phyloP scores from a whole-genome alignment of 129 eudicot species.

The Pulicaria dysenterica region DNA sequence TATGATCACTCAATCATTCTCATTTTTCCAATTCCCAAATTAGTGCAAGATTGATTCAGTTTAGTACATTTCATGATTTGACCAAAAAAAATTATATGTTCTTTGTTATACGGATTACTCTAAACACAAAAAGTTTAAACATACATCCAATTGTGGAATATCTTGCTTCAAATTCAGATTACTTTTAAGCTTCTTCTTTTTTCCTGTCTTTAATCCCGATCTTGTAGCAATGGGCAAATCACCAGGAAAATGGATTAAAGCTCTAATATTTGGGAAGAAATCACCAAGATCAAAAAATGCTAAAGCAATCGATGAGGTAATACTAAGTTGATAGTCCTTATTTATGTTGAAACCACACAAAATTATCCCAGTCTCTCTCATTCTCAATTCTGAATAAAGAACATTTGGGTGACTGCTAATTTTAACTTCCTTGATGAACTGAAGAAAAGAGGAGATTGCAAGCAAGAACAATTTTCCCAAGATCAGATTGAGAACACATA shows the following conservation, averaged over 20 bases:
- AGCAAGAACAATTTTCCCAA: conserved; percentile 23
- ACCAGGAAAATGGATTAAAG: conserved; percentile 65
- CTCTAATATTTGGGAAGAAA: conserved; percentile 51
- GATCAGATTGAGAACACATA: conserved; percentile 29
- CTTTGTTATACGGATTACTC: too few relatives aligned
- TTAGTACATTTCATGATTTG: neutral
- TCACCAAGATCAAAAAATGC: conserved; percentile 41
- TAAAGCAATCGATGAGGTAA: conserved; percentile 43
- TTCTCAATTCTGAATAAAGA: neutral
- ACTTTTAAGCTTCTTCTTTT: neutral
- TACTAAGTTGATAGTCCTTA: neutral
- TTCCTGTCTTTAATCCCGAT: neutral
- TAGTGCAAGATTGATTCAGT: neutral
- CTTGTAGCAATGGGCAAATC: conserved; percentile 57
- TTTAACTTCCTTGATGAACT: conserved; percentile 15
- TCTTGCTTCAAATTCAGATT: neutral
- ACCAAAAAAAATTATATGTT: too few relatives aligned
- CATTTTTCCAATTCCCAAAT: neutral
- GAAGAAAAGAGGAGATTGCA: conserved; percentile 45
- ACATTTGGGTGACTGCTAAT: conserved; percentile 4
- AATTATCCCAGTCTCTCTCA: neutral
- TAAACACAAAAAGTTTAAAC: too few relatives aligned
- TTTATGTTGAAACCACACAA: neutral
- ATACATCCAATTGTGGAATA: neutral
- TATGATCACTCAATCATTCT: neutral